Evolutionary conservation across 2,329 filamentous ascomycete species (phyloP), one percentile per base, ranked within the genome.

Genomic region (Cladophialophora immunda): DNA sequence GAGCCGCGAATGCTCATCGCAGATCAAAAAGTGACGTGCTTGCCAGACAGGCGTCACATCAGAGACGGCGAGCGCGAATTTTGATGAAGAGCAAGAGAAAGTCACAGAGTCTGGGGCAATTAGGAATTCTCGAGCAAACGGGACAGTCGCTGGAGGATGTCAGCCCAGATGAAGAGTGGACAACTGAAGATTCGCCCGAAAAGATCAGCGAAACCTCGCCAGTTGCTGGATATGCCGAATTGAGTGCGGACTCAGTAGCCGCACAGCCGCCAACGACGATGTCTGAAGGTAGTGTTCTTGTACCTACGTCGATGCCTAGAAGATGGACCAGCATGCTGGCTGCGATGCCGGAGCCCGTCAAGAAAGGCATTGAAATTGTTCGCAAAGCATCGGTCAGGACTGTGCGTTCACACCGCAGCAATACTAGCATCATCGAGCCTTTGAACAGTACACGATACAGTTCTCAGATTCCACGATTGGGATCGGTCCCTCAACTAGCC

Each of bases 251-350:
- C 15, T 71, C 70, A 19, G 59, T 67, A 15, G 32, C 56, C 30
- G 62, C 61, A 25, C 66, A 64, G 38, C 66, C 67, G 4, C 58
- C 62, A 9, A 62, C 64, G 11, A 62, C 47, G 11, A n/a, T 45
- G 1, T 36, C 64, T 19, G 56, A 27, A 36, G 45, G 27, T 8
- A 67, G 64, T 38, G 55, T 68, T 25, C 57, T 65, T 57, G 60
- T 62, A 15, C 47, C 64, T 32, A 61, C 52, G 8, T 64, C 70
- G 11, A 38, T 63, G 15, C 68, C 70, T 13, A 64, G 36, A n/a
- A 67, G 64, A 55, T 72, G 71, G 71, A 69, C 65, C 22, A 71
- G 63, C 52, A 70, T 71, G 54, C 38, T 72, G 4, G 70, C 70
- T 55, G 62, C 67, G 13, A 72, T 71, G 67, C 67, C 71, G 19